Evolutionary conservation across 2,329 filamentous ascomycete species (phyloP), one percentile per base, ranked within the genome.

Genomic region (Clonostachys byssicola): DNA sequence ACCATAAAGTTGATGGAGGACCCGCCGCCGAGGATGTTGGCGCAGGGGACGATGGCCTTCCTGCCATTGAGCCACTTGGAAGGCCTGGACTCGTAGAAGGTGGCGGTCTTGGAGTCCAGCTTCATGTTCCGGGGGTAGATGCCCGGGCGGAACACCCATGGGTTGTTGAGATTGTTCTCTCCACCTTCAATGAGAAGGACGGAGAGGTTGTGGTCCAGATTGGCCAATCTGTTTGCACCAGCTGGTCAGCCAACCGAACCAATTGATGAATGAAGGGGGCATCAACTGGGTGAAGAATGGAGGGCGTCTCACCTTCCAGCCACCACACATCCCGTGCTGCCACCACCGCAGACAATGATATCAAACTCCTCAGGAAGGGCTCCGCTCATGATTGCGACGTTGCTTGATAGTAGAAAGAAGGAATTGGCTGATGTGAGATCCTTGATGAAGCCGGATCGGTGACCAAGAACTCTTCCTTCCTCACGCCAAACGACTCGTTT

Each of bases 81-180:
- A 14, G 86, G 85, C 39, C 83, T 77, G 43, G 86, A 90, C 64
- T 91, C 82, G 61, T 92, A 92, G 66, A 92, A 92, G 0, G 86
- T 86, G 34, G 88, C 87, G 34, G 86, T 89, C 74, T 89, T 90
- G 56, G 85, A 89, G 74, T 89, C 86, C 50, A 89, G 63, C 66
- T 89, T 74, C 85, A 88, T 89, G 69, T 90, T 90, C 42, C 75
- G 72, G n/a, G 86, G 87, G 66, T 86, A 90, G 62, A 90, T 86
- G 47, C 84, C 86, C 4, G 86, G 86, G 6, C 86, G 81, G 68
- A 78, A 89, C 12, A 90, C 85, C 82, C 80, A 89, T 65, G 85
- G 86, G 61, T 90, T 89, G 70, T 91, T 90, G 49, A 88, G 64
- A 59, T 88, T 89, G 64, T 74, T 85, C 70, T 88, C 85, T 40